A percentile compares a stretch with the other conserved stretches of the same genome.
phyloP scores from a whole-genome alignment of 1,284 basidiomycete species.

The Neonothopanus nambi region DNA sequence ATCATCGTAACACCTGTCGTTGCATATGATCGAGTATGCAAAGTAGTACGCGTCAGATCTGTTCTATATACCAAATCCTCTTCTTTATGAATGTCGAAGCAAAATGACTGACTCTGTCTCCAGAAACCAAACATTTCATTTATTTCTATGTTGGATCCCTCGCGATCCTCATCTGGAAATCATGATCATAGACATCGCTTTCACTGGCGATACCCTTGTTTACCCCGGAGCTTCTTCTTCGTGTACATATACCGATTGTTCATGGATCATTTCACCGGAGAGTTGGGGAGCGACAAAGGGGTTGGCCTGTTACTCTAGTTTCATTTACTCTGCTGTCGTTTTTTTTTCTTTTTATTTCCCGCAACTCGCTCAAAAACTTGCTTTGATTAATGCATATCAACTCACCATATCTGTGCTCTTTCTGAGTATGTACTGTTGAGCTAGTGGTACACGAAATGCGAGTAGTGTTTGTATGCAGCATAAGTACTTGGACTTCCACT shows the following conservation, averaged over 20 bases:
- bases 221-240: too few species aligned
- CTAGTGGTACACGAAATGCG: constrained; percentile 5
- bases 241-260: too few species aligned
- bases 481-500: not conserved
- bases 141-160: constrained; percentile 93
- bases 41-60: constrained; percentile 6
- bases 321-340: constrained; percentile 11
- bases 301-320: not conserved
- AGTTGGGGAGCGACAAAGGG: not conserved
- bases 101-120: not conserved
- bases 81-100: not conserved
- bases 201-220: not conserved
- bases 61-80: constrained; percentile 13
- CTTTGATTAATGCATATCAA: constrained; percentile 8
- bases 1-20: constrained; percentile 12
- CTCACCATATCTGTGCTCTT: too few species aligned
- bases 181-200: constrained; percentile 42
- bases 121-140: constrained; percentile 97
- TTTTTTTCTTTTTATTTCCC: constrained; percentile 2
- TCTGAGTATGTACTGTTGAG: too few species aligned
- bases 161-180: constrained; percentile 94
- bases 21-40: constrained; percentile 15
- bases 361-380: constrained; percentile 9
- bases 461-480: too few species aligned
- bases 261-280: not conserved